These are phyloP conservation scores for Cercospora zeina DNA, from an alignment of 2,329 filamentous ascomycete species.

Conservation along the genomic window DNA sequence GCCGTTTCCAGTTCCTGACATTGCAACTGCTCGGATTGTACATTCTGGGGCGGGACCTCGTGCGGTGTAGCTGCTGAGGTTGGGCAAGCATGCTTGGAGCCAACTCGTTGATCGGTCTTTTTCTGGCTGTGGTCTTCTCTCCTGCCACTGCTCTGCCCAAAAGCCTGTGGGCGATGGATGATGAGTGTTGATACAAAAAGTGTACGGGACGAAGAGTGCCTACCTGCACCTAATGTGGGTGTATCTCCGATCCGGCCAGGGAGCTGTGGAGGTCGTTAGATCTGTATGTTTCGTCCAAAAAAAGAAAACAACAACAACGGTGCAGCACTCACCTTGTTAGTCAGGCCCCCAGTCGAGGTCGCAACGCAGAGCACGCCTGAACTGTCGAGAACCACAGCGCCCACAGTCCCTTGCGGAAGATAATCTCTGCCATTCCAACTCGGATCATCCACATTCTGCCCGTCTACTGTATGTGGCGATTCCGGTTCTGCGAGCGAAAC, in stretches of 20 bases:
- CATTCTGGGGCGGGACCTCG: constrained; percentile 10
- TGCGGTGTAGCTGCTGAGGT: constrained; percentile 25
- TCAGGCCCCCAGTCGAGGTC: constrained; percentile 72
- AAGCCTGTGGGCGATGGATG: constrained; percentile 61
- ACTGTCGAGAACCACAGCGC: constrained; percentile 77
- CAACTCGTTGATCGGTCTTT: constrained; percentile 3
- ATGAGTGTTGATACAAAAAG: background rate
- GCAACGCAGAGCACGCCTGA: constrained; percentile 70
- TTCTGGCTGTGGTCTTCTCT: background rate
- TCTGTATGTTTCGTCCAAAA: too few relatives aligned
- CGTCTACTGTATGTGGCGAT: background rate
- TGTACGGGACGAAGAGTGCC: background rate
- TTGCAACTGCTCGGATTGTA: constrained; percentile 35
- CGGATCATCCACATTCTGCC: background rate
- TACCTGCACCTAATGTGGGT: constrained; percentile 57
- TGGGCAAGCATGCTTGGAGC: constrained; percentile 33
- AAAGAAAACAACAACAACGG: background rate
- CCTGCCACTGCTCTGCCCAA: constrained; percentile 82
- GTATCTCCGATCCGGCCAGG: constrained; percentile 85
- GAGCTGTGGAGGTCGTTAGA: constrained; percentile 43
- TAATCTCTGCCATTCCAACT: constrained; percentile 63
- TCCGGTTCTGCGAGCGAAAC: background rate
- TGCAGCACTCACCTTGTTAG: constrained; percentile 63
- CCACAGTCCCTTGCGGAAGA: constrained; percentile 80
- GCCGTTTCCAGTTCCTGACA: constrained; percentile 65